Evolutionary conservation across 768 basidiomycete species (phyloP).

Genomic region (Lactifluus pinguis): DNA sequence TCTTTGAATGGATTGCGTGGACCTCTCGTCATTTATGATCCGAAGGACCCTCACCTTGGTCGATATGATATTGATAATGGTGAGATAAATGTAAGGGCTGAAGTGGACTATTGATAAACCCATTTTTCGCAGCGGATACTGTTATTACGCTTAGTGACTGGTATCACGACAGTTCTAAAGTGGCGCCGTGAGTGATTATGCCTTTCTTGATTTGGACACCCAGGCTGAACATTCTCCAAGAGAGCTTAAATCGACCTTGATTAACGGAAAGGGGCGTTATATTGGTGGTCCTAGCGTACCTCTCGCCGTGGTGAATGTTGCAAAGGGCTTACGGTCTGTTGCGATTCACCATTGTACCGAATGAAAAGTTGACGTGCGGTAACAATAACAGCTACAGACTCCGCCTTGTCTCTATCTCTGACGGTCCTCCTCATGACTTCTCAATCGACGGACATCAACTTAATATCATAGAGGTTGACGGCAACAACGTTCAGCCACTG

Average conservation of each 20-base stretch:
- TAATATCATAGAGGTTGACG: too few relatives aligned
- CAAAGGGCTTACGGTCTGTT: constrained; percentile 22
- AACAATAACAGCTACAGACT: constrained; percentile 41
- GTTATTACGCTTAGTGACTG: too few relatives aligned
- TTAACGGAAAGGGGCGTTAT: constrained; percentile 44
- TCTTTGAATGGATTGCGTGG: too few relatives aligned
- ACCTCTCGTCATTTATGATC: too few relatives aligned
- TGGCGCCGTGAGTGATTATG: not conserved
- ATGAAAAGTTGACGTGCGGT: not conserved
- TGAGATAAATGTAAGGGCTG: constrained; percentile 29
- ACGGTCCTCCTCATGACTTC: constrained; percentile 28
- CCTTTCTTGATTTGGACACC: too few relatives aligned
- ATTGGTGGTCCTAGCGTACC: constrained; percentile 31
- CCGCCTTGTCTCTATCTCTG: constrained; percentile 43
- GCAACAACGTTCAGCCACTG: too few relatives aligned
- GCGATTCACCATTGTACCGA: not conserved
- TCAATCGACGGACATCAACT: constrained; percentile 24
- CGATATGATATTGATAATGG: too few relatives aligned
- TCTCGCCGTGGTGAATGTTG: constrained; percentile 39
- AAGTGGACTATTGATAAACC: constrained; percentile 23
- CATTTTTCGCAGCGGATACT: too few relatives aligned
- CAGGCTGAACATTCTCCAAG: not conserved
- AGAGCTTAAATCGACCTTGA: constrained; percentile 34
- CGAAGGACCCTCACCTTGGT: too few relatives aligned
- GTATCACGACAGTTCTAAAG: constrained; percentile 14